A percentile compares a stretch with the other conserved stretches of the same genome.
phyloP scores from a whole-genome alignment of 2,329 filamentous ascomycete genomes.

The Clonostachys sp. region DNA sequence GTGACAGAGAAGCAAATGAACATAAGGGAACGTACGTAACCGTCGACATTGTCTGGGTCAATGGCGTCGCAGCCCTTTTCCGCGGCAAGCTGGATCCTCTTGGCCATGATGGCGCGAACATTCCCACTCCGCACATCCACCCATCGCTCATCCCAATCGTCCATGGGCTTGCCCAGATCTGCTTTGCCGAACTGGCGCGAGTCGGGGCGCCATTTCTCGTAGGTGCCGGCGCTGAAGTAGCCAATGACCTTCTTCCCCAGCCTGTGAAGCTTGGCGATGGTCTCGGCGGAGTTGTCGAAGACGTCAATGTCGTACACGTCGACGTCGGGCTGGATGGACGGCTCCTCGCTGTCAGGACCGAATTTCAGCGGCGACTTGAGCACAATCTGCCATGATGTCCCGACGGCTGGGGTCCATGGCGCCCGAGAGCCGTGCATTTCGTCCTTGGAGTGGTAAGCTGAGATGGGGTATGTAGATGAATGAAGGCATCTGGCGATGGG shows the following conservation, averaged over 20 bases:
- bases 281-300: conserved; percentile 42
- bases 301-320: conserved; percentile 43
- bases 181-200: conserved; percentile 43
- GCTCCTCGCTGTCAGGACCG: conserved; percentile 26
- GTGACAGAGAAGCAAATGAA: too few relatives aligned
- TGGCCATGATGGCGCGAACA: conserved; percentile 61
- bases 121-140: conserved; percentile 50
- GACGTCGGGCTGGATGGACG: conserved; percentile 36
- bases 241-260: conserved; percentile 61
- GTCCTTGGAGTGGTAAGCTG: too few relatives aligned
- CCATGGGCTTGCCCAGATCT: conserved; percentile 53
- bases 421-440: too few relatives aligned
- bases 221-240: conserved; percentile 71
- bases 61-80: conserved; percentile 63
- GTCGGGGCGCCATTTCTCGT: conserved; percentile 59
- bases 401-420: conserved; percentile 47
- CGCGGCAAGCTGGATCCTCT: conserved; percentile 52
- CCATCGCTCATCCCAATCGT: conserved; percentile 68
- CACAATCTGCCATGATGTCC: conserved; percentile 58
- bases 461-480: too few relatives aligned
- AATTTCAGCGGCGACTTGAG: conserved; percentile 39
- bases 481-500: too few relatives aligned
- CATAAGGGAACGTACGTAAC: conserved; percentile 39
- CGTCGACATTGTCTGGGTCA: conserved; percentile 69
- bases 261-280: conserved; percentile 51